Evolutionary conservation across 2,329 filamentous ascomycete species (phyloP), one percentile per base, ranked within the genome.

Genomic region (Trichoderma citrinoviride): DNA sequence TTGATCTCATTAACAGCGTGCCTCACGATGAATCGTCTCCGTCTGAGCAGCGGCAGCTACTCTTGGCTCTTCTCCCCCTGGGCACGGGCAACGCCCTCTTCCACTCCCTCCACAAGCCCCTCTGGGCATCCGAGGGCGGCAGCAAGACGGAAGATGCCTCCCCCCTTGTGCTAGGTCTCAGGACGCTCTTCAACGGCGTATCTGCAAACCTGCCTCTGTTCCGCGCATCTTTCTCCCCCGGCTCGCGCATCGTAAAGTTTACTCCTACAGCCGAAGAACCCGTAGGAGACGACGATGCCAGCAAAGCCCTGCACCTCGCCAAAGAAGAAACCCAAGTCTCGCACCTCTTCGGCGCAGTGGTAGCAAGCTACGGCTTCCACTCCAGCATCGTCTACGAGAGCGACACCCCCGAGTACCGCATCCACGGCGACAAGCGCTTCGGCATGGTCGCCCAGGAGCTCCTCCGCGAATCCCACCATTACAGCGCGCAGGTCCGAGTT

Each of bases 281-380:
- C 6, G 5, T 7, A 1, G 33, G 8, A 25, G 49, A 46, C 8
- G 58, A 62, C 23, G 33, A n/a, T 7, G 12, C 46, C 43, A 62
- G 23, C 40, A 50, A 47, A n/a, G 33, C 29, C 1, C 23, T 43
- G 19, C 55, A 63, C 40, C 41, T 65, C 14, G 41, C 70, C 3
- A 75, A 75, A 55, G 64, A 75, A n/a, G 70, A 76, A 37, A 71
- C 76, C 10, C 65, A 69, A 1, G 76, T 81, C 5, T 71, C 74
- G 0, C 74, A 77, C 52, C 79, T 90, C 25, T 85, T 90, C 71
- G 93, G 92, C 27, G 90, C 90, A 25, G 92, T 97, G 23, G 93
- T 98, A 2, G 89, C 89, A 50, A 95, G 90, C 75, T 96, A 96
- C 84, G 94, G 91, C 21, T 87, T 98, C 72, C 94, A 98, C 73